Conservation (phyloP, 1,284 basidiomycete genomes). For the Moesziomyces sp. region DNA sequence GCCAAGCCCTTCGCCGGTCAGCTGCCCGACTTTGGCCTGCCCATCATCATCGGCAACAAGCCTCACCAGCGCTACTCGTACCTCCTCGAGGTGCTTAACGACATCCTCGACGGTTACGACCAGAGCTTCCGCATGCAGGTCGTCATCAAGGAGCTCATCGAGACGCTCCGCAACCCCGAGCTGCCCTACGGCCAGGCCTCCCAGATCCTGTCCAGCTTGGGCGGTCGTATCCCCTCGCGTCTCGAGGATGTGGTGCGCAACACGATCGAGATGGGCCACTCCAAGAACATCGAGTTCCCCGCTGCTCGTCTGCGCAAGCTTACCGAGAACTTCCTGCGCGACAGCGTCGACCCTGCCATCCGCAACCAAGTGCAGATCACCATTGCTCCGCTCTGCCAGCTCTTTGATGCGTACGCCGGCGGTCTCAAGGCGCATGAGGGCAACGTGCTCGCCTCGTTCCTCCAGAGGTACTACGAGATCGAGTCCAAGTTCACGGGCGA, state of each 20-base stretch:
- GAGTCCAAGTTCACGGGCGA: slow-evolving; percentile 94
- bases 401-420: slow-evolving; percentile 82
- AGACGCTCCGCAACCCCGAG: slow-evolving; percentile 81
- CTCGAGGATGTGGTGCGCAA: slow-evolving; percentile 83
- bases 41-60: slow-evolving; percentile 88
- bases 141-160: slow-evolving; percentile 83
- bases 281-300: slow-evolving; percentile 87
- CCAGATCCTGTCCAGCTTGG: slow-evolving; percentile 86
- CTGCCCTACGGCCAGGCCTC: slow-evolving; percentile 88
- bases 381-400: slow-evolving; percentile 78
- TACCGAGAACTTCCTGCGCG: slow-evolving; percentile 85
- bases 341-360: slow-evolving; percentile 73
- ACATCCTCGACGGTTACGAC: slow-evolving; percentile 74
- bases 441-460: slow-evolving; percentile 77
- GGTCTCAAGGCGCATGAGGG: slow-evolving; percentile 91
- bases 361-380: slow-evolving; percentile 70
- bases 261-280: slow-evolving; percentile 79
- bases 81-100: slow-evolving; percentile 82
- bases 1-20: slow-evolving; percentile 97
- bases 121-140: slow-evolving; percentile 72
- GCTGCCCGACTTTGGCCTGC: slow-evolving; percentile 74
- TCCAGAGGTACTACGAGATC: slow-evolving; percentile 81
- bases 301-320: slow-evolving; percentile 79
- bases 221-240: slow-evolving; percentile 85
- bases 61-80: slow-evolving; percentile 86